Conservation (phyloP, 2,329 filamentous ascomycete species). For the Colletotrichum sp. region DNA sequence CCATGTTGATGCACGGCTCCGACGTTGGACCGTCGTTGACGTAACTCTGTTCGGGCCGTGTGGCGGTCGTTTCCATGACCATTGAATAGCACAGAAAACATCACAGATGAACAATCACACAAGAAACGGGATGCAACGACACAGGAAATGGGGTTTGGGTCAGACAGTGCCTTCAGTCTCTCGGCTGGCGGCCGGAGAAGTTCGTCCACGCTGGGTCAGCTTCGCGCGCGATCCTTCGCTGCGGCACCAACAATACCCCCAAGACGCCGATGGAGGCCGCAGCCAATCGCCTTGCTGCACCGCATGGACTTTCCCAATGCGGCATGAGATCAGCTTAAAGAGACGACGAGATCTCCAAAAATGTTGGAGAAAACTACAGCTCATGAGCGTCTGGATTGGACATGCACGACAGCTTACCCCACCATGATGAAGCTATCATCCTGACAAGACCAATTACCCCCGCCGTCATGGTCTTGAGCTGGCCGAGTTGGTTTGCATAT, state of each 20-base stretch:
- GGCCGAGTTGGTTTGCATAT: background rate
- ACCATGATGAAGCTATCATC: background rate
- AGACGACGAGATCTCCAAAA: background rate
- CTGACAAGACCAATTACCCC: background rate
- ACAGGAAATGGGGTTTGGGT: background rate
- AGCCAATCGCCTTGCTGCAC: background rate
- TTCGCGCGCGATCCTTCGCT: background rate
- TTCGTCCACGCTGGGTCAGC: background rate
- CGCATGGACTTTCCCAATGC: conserved; percentile 14
- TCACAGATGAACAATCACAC: background rate
- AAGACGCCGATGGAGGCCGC: background rate
- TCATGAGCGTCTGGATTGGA: background rate
- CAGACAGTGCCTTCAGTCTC: background rate
- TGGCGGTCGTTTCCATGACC: background rate
- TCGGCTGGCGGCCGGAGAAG: background rate
- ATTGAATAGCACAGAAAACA: background rate
- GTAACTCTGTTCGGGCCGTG: background rate
- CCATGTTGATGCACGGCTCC: background rate
- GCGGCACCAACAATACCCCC: background rate
- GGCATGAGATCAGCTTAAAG: background rate
- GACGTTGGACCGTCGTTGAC: background rate
- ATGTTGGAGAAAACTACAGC: background rate
- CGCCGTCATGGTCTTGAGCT: background rate
- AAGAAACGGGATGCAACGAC: background rate
- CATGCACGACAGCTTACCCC: background rate